Percentiles rank a stretch among this genome's conserved stretches.
Conservation (phyloP, 1,284 basidiomycete species). For the Earliella scabrosa region DNA sequence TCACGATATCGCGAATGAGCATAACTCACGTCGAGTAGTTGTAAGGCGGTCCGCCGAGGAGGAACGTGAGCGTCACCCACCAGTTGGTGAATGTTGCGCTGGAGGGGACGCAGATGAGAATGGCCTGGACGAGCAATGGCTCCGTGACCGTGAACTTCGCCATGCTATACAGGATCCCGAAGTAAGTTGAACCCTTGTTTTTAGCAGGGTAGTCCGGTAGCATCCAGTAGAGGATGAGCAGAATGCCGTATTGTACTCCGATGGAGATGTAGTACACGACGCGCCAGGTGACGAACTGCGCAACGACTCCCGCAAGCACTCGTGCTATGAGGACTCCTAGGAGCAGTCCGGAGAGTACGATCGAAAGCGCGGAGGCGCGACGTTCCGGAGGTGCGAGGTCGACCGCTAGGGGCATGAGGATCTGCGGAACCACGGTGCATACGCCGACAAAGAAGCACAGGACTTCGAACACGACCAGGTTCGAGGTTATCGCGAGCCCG, state of each 20-base stretch:
- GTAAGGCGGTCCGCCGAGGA: slow-evolving; percentile 53
- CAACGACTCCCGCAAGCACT: slow-evolving; percentile 52
- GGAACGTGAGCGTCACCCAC: slow-evolving; percentile 58
- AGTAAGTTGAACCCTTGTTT: slow-evolving; percentile 45
- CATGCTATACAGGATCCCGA: slow-evolving; percentile 50
- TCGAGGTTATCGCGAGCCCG: slow-evolving; percentile 49
- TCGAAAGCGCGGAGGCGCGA: slow-evolving; percentile 52
- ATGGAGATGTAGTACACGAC: slow-evolving; percentile 52
- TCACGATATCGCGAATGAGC: no score
- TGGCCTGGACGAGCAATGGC: slow-evolving; percentile 53
- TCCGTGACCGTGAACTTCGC: slow-evolving; percentile 51
- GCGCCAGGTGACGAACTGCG: slow-evolving; percentile 49
- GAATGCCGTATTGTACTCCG: slow-evolving; percentile 43
- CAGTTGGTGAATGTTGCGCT: slow-evolving; percentile 46
- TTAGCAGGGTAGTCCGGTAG: slow-evolving; percentile 59
- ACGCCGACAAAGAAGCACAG: slow-evolving; percentile 52
- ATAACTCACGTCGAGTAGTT: slow-evolving; percentile 43
- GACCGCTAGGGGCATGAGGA: slow-evolving; percentile 56
- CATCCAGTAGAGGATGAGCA: slow-evolving; percentile 43
- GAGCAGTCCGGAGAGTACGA: slow-evolving; percentile 54
- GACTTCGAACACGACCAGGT: slow-evolving; percentile 46
- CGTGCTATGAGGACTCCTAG: slow-evolving; percentile 54
- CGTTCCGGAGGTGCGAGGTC: slow-evolving; percentile 54
- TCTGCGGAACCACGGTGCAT: slow-evolving; percentile 45
- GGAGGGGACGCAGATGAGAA: slow-evolving; percentile 45